These are phyloP conservation scores for Phyllachora maydis DNA, from an alignment of 2,329 filamentous ascomycete species.

Conservation along the genomic window DNA sequence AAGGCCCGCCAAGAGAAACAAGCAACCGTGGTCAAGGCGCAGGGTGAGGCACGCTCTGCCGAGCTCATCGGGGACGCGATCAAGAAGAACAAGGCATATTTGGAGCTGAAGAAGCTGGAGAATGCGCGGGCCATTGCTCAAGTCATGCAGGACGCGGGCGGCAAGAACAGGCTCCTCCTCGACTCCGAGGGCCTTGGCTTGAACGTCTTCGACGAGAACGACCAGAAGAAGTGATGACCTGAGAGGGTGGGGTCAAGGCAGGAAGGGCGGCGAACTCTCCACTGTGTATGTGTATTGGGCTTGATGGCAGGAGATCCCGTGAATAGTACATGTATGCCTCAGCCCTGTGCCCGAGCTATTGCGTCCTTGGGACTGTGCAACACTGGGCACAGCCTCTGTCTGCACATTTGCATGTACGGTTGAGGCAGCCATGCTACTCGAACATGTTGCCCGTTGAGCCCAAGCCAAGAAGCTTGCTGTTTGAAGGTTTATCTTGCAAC, in stretches of 20 bases:
- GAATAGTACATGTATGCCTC: no score
- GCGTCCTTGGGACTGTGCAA: no score
- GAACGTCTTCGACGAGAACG: conserved; percentile 53
- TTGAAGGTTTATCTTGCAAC: no score
- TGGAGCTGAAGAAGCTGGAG: conserved; percentile 95
- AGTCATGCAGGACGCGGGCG: conserved; percentile 66
- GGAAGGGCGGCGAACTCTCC: conserved; percentile 16
- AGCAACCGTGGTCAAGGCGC: conserved; percentile 91
- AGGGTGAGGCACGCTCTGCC: conserved; percentile 95
- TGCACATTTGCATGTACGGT: no score
- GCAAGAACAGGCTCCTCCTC: conserved; percentile 84
- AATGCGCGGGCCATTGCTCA: conserved; percentile 80
- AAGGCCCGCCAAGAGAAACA: conserved; percentile 99
- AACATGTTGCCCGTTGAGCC: no score
- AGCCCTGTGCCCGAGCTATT: no score
- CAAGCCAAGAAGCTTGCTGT: no score
- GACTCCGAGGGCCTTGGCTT: conserved; percentile 80
- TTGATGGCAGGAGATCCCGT: no score
- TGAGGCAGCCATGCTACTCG: no score
- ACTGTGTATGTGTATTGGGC: conserved; percentile 18
- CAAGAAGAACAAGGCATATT: conserved; percentile 96
- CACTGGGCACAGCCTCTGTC: no score
- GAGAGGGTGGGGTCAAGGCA: not conserved
- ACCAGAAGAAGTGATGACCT: conserved; percentile 23
- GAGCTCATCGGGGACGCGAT: conserved; percentile 97